These are phyloP conservation scores for Penicillium nucicola DNA, from an alignment of 495 filamentous ascomycete species.

Conservation along the genomic window DNA sequence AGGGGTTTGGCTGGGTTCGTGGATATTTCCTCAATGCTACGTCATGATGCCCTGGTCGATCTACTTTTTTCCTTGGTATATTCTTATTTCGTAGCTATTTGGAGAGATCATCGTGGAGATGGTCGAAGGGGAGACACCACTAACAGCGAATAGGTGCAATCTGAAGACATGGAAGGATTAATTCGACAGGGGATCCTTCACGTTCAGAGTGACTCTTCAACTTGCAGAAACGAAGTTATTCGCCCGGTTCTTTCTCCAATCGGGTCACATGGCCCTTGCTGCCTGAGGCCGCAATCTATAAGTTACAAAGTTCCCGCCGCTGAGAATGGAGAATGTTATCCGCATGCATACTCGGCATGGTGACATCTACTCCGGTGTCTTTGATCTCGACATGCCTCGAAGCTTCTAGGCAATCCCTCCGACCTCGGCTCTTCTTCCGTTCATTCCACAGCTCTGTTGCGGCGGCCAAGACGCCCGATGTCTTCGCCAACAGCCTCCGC, in stretches of 20 bases:
- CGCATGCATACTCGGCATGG: conserved; percentile 10
- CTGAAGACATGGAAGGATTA: too few relatives aligned
- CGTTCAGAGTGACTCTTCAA: too few relatives aligned
- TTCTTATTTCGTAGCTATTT: too few relatives aligned
- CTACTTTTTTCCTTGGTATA: background rate
- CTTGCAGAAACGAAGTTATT: too few relatives aligned
- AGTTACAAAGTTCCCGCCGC: background rate
- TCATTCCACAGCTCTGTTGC: conserved; percentile 10
- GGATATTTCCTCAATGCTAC: conserved; percentile 4
- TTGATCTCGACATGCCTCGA: conserved; percentile 8
- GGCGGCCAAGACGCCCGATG: conserved; percentile 14
- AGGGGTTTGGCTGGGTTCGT: background rate
- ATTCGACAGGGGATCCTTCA: too few relatives aligned
- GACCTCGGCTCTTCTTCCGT: conserved; percentile 15
- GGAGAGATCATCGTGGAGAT: too few relatives aligned
- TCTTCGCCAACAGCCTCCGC: conserved; percentile 35
- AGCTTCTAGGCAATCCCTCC: conserved; percentile 23
- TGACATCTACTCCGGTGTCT: conserved; percentile 2
- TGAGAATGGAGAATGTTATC: conserved; percentile 16
- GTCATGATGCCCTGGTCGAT: conserved; percentile 1
- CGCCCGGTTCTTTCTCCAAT: too few relatives aligned
- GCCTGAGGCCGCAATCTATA: background rate
- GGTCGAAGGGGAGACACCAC: too few relatives aligned
- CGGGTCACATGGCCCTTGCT: background rate
- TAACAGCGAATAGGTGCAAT: too few relatives aligned